Conservation (phyloP, 1,284 basidiomycete species). For the Trichosporon asahii region DNA sequence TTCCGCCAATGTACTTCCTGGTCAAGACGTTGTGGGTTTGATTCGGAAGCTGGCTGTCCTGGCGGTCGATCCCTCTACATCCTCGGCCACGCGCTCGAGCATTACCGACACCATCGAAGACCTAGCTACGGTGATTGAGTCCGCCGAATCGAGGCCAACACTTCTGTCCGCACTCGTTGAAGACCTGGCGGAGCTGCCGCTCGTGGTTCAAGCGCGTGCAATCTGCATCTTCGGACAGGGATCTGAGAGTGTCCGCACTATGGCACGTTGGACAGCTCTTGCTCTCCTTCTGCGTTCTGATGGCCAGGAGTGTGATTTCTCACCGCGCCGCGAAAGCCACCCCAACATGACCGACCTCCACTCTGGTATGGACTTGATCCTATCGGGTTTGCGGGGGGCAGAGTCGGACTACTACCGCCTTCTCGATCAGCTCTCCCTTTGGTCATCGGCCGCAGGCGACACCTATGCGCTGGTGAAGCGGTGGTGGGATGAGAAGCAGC, state of each 20-base stretch:
- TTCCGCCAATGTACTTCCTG: neutral
- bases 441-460: neutral
- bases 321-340: neutral
- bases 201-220: neutral
- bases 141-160: neutral
- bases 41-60: neutral
- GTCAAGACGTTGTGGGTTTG: neutral
- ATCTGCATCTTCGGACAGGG: slow-evolving; percentile 10
- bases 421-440: slow-evolving; percentile 2
- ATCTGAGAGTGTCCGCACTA: neutral
- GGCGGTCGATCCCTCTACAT: slow-evolving; percentile 3
- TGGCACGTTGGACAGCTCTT: neutral
- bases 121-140: neutral
- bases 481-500: neutral
- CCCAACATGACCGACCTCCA: neutral
- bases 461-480: neutral
- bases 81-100: neutral
- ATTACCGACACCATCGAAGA: neutral
- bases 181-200: neutral
- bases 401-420: slow-evolving; percentile 6
- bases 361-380: neutral
- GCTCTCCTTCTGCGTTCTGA: neutral
- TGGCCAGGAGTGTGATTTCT: neutral
- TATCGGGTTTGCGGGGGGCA: neutral
- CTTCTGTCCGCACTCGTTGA: neutral